Conservation (phyloP, 163 green algal species). For the Chlamydomonas reinhardtii region DNA sequence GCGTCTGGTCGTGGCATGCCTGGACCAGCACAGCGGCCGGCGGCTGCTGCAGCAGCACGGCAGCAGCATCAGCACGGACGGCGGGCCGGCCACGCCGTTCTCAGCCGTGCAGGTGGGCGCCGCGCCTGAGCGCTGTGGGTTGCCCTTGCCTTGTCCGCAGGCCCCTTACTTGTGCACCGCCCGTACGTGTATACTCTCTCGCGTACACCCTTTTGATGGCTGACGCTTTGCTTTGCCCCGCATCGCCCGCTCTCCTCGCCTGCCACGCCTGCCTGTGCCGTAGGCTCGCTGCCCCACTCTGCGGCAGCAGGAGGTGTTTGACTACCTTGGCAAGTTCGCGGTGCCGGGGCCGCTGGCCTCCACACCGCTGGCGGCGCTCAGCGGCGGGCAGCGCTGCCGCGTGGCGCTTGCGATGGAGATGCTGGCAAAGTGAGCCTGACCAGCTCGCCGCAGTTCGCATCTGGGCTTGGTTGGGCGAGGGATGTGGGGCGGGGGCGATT, state of each 20-base stretch:
- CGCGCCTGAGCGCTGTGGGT: too few relatives aligned
- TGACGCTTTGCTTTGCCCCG: too few relatives aligned
- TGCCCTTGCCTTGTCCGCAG: too few relatives aligned
- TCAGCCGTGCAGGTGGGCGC: background rate
- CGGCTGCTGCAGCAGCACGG: conserved; percentile 8
- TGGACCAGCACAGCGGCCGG: conserved; percentile 50
- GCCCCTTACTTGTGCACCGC: too few relatives aligned
- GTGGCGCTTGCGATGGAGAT: conserved; percentile 41
- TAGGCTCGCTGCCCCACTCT: conserved; percentile 14
- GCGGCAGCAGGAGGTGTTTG: conserved; percentile 45
- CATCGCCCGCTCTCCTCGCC: too few relatives aligned
- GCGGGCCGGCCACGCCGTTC: background rate
- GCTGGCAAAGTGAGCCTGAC: conserved; percentile 11
- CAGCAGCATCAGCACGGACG: background rate
- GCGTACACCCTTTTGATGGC: too few relatives aligned
- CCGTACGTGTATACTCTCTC: too few relatives aligned
- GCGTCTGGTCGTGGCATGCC: conserved; percentile 23
- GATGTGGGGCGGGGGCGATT: background rate
- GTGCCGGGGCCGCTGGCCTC: conserved; percentile 30
- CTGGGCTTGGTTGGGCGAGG: too few relatives aligned
- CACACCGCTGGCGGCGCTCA: conserved; percentile 25
- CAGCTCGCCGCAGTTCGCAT: too few relatives aligned
- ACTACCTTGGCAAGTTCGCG: conserved; percentile 49
- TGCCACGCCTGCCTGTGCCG: background rate
- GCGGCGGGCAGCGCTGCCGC: conserved; percentile 29